Evolutionary conservation across 345 rosid species (phyloP), one percentile per base, ranked within the genome.

Genomic region (Bruguiera sexangula): DNA sequence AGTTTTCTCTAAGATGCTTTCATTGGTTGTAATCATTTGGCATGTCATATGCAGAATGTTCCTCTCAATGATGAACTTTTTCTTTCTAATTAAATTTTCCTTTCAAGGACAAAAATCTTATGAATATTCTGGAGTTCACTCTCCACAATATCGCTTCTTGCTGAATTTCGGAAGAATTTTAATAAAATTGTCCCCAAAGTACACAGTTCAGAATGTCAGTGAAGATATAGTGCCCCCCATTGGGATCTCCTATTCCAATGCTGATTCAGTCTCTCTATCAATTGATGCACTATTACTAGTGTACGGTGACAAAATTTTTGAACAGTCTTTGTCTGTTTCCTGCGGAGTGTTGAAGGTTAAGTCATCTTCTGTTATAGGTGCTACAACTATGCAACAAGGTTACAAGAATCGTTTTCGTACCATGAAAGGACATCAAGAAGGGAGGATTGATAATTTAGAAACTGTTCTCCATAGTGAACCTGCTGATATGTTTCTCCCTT

Each of bases 401-500:
- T 67, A 76, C 55, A 75, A 52, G 8, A 53, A 68, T 78, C 58
- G 26, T 73, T 66, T 74, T 67, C 76, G 67, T 67, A 75, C 75
- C 73, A 68, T 20, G 56, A 72, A 72, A 64, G 74, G 75, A 73
- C 78, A 75, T 77, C 72, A 36, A 69, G 77, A 71, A 72, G 85
- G 76, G 62, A 72, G 71, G 71, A 48, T 50, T 56, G 82, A 71
- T 72, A 69, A 82, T 69, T 55, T 67, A 57, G 76, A 73, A 76
- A 81, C 75, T 69, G 73, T 91, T 76, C 68, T 93, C 60, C 82
- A 80, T 80, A 65, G 79, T 75, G 87, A 86, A 81, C 92, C 97
- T 32, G 86, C 84, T 66, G 79, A 81, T 68, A 67, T 75, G 74
- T 62, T 78, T 78, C 48, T 62, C 16, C 76, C 80, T 75, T 65